Evolutionary conservation across 2,329 filamentous ascomycete species (phyloP), one percentile per base, ranked within the genome.

Genomic region (Cladophialophora exuberans): DNA sequence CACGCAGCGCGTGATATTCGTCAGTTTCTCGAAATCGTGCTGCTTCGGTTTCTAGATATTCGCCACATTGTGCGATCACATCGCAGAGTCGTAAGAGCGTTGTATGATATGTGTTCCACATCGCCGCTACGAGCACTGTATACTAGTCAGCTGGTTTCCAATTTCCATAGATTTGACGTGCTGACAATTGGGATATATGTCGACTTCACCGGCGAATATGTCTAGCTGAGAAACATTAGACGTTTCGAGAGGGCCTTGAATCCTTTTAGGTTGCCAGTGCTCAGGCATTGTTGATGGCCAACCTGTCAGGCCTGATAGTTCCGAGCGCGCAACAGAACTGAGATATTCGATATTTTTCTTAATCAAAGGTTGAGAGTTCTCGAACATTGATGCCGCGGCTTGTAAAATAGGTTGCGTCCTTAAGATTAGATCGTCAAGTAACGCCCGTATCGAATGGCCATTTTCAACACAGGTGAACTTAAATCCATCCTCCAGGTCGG

Each of bases 61-160:
- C 2, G 13, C 31, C 31, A 18, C 47, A 50, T 42, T 50, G 47
- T 41, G 33, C 47, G 33, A 50, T 42, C 20, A 50, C 31, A 22
- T 50, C 47, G 33, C 33, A 50, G 23, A 50, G 33, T 25, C 47
- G 31, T 26, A 50, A 18, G 6, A 50, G 31, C 7, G 47, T 31
- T 41, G 47, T 50, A 18, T 35, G 47, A 50, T 50, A 50, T 30
- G 47, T 50, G 31, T 50, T 50, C n/a, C n/a, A n/a, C n/a, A n/a
- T n/a, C n/a, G n/a, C n/a, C n/a, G n/a, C n/a, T n/a, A n/a, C n/a
- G n/a, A n/a, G 18, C 47, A 50, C 13, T 42, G 13, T 18, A 20
- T 42, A 15, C 38, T 13, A 20, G 9, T 11, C 3, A 31, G 30
- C 3, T n/a, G 10, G n/a, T 9, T 31, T 31, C 30, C n/a, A n/a